A percentile compares a stretch with the other conserved stretches of the same genome.
These are phyloP conservation scores for Hymenotorrendiella dingleyae DNA, from an alignment of 2,329 filamentous ascomycete species.

Conservation along the genomic window DNA sequence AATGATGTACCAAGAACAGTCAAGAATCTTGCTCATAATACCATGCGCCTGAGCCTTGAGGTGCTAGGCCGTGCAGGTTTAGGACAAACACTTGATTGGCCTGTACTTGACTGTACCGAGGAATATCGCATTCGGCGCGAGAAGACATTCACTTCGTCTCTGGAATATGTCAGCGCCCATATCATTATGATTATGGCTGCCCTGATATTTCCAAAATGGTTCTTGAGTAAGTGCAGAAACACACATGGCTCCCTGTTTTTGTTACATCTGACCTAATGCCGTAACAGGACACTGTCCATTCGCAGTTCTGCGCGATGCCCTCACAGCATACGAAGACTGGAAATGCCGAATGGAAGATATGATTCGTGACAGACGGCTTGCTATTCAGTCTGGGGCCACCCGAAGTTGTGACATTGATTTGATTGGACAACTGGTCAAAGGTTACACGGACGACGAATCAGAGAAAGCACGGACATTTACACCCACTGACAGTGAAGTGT, in stretches of 20 bases:
- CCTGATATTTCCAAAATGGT: slow-evolving; percentile 6
- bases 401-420: slow-evolving; percentile 1
- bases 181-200: slow-evolving; percentile 6
- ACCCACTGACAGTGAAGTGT: slow-evolving; percentile 55
- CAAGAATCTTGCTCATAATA: slow-evolving; percentile 44
- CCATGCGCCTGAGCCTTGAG: slow-evolving; percentile 54
- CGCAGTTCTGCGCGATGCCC: slow-evolving; percentile 1
- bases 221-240: slow-evolving; percentile 1
- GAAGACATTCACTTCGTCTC: slow-evolving; percentile 5
- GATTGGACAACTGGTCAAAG: slow-evolving; percentile 6
- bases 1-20: slow-evolving; percentile 34
- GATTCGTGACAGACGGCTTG: slow-evolving; percentile 8
- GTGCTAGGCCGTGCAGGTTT: slow-evolving; percentile 65
- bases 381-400: not conserved
- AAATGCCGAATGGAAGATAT: slow-evolving; percentile 13
- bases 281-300: not conserved
- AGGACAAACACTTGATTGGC: slow-evolving; percentile 52
- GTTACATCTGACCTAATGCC: not conserved
- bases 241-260: not conserved
- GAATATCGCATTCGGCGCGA: no score
- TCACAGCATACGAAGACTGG: slow-evolving; percentile 13
- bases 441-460: not conserved
- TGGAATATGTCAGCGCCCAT: slow-evolving; percentile 5
- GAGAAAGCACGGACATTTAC: not conserved
- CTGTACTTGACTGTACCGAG: slow-evolving; percentile 38